Conservation (phyloP, 2,329 filamentous ascomycete species). For the Exophiala oligosperma region DNA sequence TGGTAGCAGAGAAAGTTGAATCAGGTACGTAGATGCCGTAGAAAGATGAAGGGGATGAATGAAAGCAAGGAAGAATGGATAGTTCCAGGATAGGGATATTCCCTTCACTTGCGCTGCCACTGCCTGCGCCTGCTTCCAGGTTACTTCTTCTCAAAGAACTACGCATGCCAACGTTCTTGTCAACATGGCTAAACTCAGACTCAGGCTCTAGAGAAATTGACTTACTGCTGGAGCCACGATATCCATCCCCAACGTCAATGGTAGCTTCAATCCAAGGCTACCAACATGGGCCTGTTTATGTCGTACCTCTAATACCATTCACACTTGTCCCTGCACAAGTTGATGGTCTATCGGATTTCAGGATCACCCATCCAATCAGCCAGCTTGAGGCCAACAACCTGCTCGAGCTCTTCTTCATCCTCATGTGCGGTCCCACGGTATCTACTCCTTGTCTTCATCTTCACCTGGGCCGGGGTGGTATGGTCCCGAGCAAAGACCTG, state of each 20-base stretch:
- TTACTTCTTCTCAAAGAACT: neutral
- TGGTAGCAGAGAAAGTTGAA: too few relatives aligned
- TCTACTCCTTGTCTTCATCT: slow-evolving; percentile 28
- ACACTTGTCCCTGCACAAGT: neutral
- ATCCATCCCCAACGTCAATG: too few relatives aligned
- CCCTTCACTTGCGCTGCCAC: too few relatives aligned
- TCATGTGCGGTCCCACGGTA: slow-evolving; percentile 21
- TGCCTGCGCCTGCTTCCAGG: neutral
- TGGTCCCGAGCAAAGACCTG: slow-evolving; percentile 71
- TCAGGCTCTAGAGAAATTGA: too few relatives aligned
- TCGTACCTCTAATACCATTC: neutral
- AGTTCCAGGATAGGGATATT: too few relatives aligned
- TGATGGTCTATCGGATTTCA: slow-evolving; percentile 42
- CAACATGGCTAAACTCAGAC: neutral
- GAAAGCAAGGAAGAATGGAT: too few relatives aligned
- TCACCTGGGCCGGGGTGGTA: slow-evolving; percentile 13
- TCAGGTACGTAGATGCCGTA: too few relatives aligned
- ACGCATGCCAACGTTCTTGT: neutral
- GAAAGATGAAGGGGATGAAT: too few relatives aligned
- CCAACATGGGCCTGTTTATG: too few relatives aligned
- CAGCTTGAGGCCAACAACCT: slow-evolving; percentile 39
- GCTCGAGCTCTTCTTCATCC: slow-evolving; percentile 32
- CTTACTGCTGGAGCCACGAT: too few relatives aligned
- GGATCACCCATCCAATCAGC: slow-evolving; percentile 53
- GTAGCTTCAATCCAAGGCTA: too few relatives aligned